Percentiles rank a stretch among this genome's conserved stretches.
Evolutionary conservation across 306 rosid species (phyloP).

Genomic region (Coriaria nepalensis): DNA sequence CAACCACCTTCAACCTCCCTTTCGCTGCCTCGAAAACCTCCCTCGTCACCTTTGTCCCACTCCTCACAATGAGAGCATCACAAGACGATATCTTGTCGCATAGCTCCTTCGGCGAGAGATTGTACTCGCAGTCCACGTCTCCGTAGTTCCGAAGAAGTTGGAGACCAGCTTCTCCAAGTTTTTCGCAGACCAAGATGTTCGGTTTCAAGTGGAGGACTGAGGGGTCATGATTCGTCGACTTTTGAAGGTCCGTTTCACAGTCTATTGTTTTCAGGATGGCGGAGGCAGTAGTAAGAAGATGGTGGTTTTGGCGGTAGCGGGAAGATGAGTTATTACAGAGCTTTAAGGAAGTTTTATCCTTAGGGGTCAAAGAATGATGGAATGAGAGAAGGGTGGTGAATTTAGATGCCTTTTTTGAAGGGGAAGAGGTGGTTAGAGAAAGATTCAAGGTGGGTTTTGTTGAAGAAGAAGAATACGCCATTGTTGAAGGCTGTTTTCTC

Average conservation of each 20-base stretch:
- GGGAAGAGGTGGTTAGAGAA: conserved; percentile 6
- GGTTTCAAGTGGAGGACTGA: conserved; percentile 12
- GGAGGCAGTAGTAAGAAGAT: background rate
- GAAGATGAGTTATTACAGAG: conserved; percentile 7
- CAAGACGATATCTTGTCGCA: conserved; percentile 52
- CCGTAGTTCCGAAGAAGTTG: conserved; percentile 41
- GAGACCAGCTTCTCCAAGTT: conserved; percentile 72
- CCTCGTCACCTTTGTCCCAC: conserved; percentile 69
- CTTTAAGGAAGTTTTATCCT: conserved; percentile 8
- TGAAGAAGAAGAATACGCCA: conserved; percentile 42
- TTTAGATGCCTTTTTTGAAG: background rate
- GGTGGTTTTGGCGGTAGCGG: background rate
- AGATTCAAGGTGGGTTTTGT: conserved; percentile 22
- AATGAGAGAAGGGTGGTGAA: conserved; percentile 32
- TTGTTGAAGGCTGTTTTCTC: conserved; percentile 7
- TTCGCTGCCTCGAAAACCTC: conserved; percentile 50
- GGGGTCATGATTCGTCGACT: conserved; percentile 6
- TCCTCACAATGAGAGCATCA: conserved; percentile 76
- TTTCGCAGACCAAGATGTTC: conserved; percentile 64
- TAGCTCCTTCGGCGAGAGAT: conserved; percentile 42
- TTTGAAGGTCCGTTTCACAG: background rate
- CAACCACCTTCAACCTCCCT: conserved; percentile 80
- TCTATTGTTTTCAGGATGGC: conserved; percentile 24
- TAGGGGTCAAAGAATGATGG: conserved; percentile 16
- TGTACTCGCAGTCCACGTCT: conserved; percentile 48